phyloP scores from a whole-genome alignment of 768 basidiomycete species.

The Panellus pusillus region DNA sequence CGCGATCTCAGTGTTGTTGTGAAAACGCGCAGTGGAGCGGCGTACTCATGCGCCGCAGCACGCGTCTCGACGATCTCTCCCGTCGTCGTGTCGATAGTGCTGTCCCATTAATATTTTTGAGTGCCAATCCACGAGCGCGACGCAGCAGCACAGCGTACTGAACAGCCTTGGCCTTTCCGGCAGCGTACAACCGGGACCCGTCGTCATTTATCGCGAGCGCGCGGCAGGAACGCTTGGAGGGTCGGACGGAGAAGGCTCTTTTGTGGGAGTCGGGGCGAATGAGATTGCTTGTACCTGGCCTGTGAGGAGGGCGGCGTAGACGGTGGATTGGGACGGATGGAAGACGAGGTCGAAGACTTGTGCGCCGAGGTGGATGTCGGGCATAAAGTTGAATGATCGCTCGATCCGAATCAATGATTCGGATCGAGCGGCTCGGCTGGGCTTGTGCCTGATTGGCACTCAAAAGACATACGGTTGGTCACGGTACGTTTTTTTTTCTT shows the following conservation, averaged over 20 bases:
- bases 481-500: too few species aligned
- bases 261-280: slow-evolving; percentile 66
- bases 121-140: too few species aligned
- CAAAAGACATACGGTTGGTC: too few species aligned
- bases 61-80: slow-evolving; percentile 51
- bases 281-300: slow-evolving; percentile 81
- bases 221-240: slow-evolving; percentile 84
- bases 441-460: too few species aligned
- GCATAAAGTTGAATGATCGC: slow-evolving; percentile 31
- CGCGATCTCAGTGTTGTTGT: too few species aligned
- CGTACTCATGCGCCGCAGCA: slow-evolving; percentile 68
- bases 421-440: too few species aligned
- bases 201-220: slow-evolving; percentile 66
- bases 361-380: slow-evolving; percentile 66
- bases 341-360: slow-evolving; percentile 92
- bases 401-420: too few species aligned
- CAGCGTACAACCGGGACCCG: slow-evolving; percentile 71
- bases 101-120: slow-evolving; percentile 33
- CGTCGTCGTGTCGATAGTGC: slow-evolving; percentile 67
- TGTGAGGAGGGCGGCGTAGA: slow-evolving; percentile 78
- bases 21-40: neutral
- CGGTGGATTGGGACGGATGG: slow-evolving; percentile 69
- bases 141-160: too few species aligned
- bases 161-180: slow-evolving; percentile 78
- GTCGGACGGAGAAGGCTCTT: slow-evolving; percentile 59